Evolutionary conservation across 176 grass and related monocot species (phyloP), one percentile per base, ranked within the genome.

Genomic region (Leersia perrieri): DNA sequence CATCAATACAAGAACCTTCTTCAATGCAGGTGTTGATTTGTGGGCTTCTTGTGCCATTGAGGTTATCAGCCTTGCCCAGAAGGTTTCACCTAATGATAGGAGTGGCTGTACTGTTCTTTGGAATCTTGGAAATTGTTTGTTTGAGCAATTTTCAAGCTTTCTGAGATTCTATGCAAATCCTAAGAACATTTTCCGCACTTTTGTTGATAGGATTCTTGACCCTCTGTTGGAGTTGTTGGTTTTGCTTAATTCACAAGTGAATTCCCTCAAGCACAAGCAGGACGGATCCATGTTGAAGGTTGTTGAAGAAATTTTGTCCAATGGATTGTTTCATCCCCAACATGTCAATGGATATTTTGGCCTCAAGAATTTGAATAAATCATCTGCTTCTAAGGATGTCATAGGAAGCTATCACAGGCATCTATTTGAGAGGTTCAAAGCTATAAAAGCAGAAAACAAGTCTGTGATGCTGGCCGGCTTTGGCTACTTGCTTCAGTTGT

Each of bases 381-480:
- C 75, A 23, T 68, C 44, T 64, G 70, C 60, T 20, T 70, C 60
- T 42, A 93, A 73, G 71, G 90, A 91, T 88, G 70, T 91, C 36
- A 99, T 89, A 88, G 92, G 86, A 72, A 98, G 96, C 84, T 95
- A 99, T 67, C 96, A 93, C 76, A 91, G 85, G 34, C 90, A 95
- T 82, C 87, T 99, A 11, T 95, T 99, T 90, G 88, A 88, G 61
- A 76, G 75, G 77, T 93, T 95, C 64, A 89, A 91, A 60, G 85
- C 83, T 57, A 93, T 90, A 66, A 90, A 93, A 90, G 64, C 82
- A 23, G 96, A 99, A 74, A 95, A 93, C 74, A 99, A 91, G 82
- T 88, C 92, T 73, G 92, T 95, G 63, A 82, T 94, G 66, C 72
- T 95, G 69, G 84, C 89, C 5, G 92, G 92, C 40, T 91, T 95